Conservation (phyloP, 1,139 yeast genomes). For the Debaryomycetaceae sp. region DNA sequence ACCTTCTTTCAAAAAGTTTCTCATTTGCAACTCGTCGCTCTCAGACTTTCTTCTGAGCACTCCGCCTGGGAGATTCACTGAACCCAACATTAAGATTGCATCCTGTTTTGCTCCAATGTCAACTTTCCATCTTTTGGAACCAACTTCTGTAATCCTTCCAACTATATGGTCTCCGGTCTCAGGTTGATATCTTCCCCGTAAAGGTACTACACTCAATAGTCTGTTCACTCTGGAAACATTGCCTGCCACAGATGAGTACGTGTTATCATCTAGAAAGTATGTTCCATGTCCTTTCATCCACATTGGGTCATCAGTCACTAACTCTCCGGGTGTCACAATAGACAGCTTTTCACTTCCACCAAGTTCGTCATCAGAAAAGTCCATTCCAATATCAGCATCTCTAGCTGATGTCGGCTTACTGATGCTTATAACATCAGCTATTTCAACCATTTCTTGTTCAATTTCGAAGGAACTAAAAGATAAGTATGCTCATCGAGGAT, state of each 20-base stretch:
- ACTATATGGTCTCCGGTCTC: constrained; percentile 96
- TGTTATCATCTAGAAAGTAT: constrained; percentile 64
- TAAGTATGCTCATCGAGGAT: neutral
- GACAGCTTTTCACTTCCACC: constrained; percentile 13
- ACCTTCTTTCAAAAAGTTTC: constrained; percentile 93
- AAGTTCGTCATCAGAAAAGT: constrained; percentile 29
- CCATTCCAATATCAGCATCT: constrained; percentile 25
- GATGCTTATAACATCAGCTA: constrained; percentile 35
- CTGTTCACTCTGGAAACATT: constrained; percentile 82
- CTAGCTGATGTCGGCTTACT: constrained; percentile 25
- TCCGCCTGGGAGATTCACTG: constrained; percentile 97
- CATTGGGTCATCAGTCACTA: constrained; percentile 88
- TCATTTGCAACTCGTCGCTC: constrained; percentile 94
- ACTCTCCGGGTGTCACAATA: constrained; percentile 93
- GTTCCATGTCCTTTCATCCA: constrained; percentile 99
- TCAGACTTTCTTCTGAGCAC: constrained; percentile 90
- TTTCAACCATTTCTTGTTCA: constrained; percentile 14
- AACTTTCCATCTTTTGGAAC: constrained; percentile 92
- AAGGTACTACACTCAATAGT: constrained; percentile 78
- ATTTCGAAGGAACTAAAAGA: neutral
- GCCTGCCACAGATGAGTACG: constrained; percentile 93
- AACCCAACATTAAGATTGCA: constrained; percentile 88
- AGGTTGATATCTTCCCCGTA: constrained; percentile 83
- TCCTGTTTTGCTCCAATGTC: constrained; percentile 93
- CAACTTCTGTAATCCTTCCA: constrained; percentile 93